Percentiles rank a stretch among this genome's conserved stretches.
Conservation (phyloP, 768 basidiomycete genomes). For the Scleroderma citrinum region DNA sequence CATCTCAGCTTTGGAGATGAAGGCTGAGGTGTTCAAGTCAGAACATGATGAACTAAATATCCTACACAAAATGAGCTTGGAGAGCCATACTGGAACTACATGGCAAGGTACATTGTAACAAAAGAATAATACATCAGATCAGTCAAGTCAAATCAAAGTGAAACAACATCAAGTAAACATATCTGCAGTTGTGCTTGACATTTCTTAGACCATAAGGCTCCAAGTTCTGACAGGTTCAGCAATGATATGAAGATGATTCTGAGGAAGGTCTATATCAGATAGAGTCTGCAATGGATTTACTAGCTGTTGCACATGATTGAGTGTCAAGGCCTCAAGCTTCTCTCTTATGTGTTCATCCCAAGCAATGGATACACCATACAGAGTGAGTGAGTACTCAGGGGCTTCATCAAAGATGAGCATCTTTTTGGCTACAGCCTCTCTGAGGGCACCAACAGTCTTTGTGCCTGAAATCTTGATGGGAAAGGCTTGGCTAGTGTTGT, state of each 20-base stretch:
- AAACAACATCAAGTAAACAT: too few species aligned
- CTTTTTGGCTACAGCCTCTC: not conserved
- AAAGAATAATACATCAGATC: too few species aligned
- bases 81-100: too few species aligned
- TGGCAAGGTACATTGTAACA: too few species aligned
- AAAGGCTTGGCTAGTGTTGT: not conserved
- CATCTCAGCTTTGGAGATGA: too few species aligned
- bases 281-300: not conserved
- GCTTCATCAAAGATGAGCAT: not conserved
- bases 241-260: not conserved
- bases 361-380: not conserved
- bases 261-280: not conserved
- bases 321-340: not conserved
- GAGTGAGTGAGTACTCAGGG: not conserved
- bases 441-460: not conserved
- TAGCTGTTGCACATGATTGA: not conserved
- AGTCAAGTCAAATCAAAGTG: too few species aligned
- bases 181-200: too few species aligned
- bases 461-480: slow-evolving; percentile 2
- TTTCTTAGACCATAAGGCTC: too few species aligned
- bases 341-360: not conserved
- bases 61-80: too few species aligned
- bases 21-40: too few species aligned
- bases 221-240: too few species aligned
- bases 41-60: too few species aligned